Conservation (phyloP, 2,329 filamentous ascomycete species). For the Phialophora chinensis region DNA sequence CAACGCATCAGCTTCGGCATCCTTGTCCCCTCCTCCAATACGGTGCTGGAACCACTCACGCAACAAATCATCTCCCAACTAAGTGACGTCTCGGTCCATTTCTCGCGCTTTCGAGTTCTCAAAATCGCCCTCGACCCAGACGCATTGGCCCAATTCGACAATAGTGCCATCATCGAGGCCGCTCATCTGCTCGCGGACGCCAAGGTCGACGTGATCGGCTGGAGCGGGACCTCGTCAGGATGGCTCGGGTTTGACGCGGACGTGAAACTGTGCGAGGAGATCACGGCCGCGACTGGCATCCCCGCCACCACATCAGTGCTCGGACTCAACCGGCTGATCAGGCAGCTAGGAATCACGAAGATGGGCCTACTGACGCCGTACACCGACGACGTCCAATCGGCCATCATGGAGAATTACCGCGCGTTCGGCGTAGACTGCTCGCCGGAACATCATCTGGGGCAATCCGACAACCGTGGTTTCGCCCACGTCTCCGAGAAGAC, state of each 20-base stretch:
- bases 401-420: conserved; percentile 47
- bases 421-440: conserved; percentile 44
- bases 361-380: conserved; percentile 54
- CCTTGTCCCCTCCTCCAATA: conserved; percentile 54
- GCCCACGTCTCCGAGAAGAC: conserved; percentile 44
- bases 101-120: conserved; percentile 51
- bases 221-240: conserved; percentile 48
- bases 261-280: conserved; percentile 48
- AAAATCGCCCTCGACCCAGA: conserved; percentile 46
- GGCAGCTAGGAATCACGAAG: conserved; percentile 39
- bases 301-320: conserved; percentile 51
- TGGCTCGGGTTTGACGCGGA: conserved; percentile 53
- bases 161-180: conserved; percentile 43
- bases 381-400: conserved; percentile 48
- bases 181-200: conserved; percentile 48
- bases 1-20: conserved; percentile 44
- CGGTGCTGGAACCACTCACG: conserved; percentile 52
- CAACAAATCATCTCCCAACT: conserved; percentile 46
- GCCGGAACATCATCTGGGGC: conserved; percentile 45
- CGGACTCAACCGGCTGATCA: conserved; percentile 47
- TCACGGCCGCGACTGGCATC: conserved; percentile 47
- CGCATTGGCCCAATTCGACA: conserved; percentile 46
- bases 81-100: conserved; percentile 48
- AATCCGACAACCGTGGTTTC: conserved; percentile 49
- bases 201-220: conserved; percentile 49